A percentile compares a stretch with the other conserved stretches of the same genome.
phyloP scores from a whole-genome alignment of 2,329 filamentous ascomycete species.

The Sclerotinia borealis region DNA sequence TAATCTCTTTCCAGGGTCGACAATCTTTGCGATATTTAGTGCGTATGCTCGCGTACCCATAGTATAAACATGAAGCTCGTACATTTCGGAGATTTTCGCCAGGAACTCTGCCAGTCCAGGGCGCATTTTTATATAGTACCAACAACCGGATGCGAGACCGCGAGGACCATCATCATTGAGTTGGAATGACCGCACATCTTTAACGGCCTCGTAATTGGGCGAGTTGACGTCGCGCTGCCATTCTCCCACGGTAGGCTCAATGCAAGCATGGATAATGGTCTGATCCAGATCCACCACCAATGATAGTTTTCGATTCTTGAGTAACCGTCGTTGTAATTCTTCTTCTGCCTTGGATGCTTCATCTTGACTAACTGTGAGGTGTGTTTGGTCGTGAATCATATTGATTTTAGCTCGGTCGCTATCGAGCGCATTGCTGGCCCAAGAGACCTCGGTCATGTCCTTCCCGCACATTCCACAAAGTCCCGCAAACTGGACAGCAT shows the following conservation, averaged over 20 bases:
- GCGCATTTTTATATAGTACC: constrained; percentile 97
- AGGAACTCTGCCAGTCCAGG: constrained; percentile 81
- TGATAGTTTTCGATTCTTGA: constrained; percentile 77
- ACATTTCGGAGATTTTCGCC: constrained; percentile 68
- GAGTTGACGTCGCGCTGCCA: constrained; percentile 87
- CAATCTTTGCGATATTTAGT: constrained; percentile 81
- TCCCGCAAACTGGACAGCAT: constrained; percentile 85
- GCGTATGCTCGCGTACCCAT: constrained; percentile 99
- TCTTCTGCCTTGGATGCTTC: constrained; percentile 80
- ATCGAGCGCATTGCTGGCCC: constrained; percentile 73
- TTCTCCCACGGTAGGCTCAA: constrained; percentile 91
- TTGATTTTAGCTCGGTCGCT: constrained; percentile 85
- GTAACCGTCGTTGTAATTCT: constrained; percentile 75
- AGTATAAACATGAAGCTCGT: constrained; percentile 96
- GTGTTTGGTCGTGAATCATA: constrained; percentile 88
- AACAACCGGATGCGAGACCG: constrained; percentile 65
- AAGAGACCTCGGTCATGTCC: constrained; percentile 89
- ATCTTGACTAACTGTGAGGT: constrained; percentile 74
- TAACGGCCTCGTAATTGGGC: constrained; percentile 85
- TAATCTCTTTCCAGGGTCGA: constrained; percentile 81
- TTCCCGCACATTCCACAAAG: constrained; percentile 90
- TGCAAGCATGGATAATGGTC: constrained; percentile 96
- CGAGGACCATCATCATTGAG: constrained; percentile 77
- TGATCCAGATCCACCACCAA: constrained; percentile 96
- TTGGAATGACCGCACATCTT: constrained; percentile 83